phyloP scores from a whole-genome alignment of 768 basidiomycete genomes.

The Boletus sensibilis region DNA sequence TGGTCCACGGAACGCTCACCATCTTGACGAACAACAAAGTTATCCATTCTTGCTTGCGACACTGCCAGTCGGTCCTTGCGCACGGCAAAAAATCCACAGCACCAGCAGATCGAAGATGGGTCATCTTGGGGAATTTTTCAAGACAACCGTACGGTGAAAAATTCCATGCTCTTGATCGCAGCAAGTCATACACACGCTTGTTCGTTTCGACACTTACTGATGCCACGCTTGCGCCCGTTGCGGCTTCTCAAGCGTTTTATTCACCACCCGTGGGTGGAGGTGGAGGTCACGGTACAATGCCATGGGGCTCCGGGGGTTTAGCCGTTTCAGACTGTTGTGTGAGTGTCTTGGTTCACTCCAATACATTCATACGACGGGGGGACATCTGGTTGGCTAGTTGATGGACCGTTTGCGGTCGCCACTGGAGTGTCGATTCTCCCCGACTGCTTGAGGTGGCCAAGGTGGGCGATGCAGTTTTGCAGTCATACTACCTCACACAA shows the following conservation, averaged over 20 bases:
- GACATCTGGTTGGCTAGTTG: slow-evolving; percentile 13
- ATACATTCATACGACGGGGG: slow-evolving; percentile 25
- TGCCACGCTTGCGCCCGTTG: slow-evolving; percentile 14
- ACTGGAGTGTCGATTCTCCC: slow-evolving; percentile 1
- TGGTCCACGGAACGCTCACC: slow-evolving; percentile 3
- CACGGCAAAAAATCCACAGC: slow-evolving; percentile 5
- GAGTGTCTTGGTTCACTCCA: slow-evolving; percentile 35
- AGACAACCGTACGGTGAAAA: slow-evolving; percentile 27
- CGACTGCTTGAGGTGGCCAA: slow-evolving; percentile 7
- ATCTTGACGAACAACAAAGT: slow-evolving; percentile 10
- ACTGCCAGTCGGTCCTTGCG: not conserved
- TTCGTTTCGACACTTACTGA: slow-evolving; percentile 26
- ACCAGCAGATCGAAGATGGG: not conserved
- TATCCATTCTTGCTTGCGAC: slow-evolving; percentile 1
- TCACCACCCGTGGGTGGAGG: slow-evolving; percentile 7
- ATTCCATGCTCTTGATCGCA: slow-evolving; percentile 22
- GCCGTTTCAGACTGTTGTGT: slow-evolving; percentile 20
- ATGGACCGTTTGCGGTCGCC: slow-evolving; percentile 1
- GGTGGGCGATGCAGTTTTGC: slow-evolving; percentile 11
- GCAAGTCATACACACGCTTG: slow-evolving; percentile 21
- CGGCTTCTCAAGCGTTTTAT: slow-evolving; percentile 14
- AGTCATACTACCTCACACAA: slow-evolving; percentile 31
- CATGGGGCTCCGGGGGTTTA: not conserved
- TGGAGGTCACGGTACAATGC: slow-evolving; percentile 3
- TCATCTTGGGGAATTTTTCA: slow-evolving; percentile 13